Conservation (phyloP, 305 asterid genomes). For the Caryopteris hybrid region DNA sequence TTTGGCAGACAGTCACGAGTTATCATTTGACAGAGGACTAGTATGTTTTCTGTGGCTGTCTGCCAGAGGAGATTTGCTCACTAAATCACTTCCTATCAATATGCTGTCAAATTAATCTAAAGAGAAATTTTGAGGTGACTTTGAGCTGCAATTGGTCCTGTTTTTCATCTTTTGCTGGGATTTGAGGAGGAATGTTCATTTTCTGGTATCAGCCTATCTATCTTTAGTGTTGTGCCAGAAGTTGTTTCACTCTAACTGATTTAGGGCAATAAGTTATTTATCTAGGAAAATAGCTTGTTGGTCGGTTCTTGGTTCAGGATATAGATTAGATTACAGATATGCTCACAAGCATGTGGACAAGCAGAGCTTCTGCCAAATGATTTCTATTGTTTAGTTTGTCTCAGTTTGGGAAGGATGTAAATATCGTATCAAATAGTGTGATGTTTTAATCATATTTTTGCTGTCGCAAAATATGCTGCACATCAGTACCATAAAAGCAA, state of each 20-base stretch:
- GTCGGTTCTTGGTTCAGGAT: background rate
- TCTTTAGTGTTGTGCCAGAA: background rate
- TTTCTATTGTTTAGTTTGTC: background rate
- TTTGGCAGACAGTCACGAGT: slow-evolving; percentile 21
- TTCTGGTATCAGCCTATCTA: background rate
- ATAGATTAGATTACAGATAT: background rate
- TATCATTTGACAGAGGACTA: background rate
- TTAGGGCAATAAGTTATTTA: background rate
- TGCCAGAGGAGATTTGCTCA: slow-evolving; percentile 39
- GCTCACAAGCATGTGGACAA: background rate
- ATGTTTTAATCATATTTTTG: background rate
- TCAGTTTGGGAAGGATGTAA: background rate
- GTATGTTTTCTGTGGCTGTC: slow-evolving; percentile 11
- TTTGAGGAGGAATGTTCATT: background rate
- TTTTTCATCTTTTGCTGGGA: background rate
- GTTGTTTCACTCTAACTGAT: background rate
- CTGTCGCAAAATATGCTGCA: background rate
- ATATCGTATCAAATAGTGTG: background rate
- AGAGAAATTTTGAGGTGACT: background rate
- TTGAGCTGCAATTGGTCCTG: background rate
- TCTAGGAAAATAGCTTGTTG: background rate
- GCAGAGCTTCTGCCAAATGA: background rate
- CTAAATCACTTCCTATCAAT: background rate
- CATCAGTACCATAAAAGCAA: background rate
- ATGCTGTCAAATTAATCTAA: background rate